Conservation (phyloP, 208 protist genomes). For the Crithidia brevicula region DNA sequence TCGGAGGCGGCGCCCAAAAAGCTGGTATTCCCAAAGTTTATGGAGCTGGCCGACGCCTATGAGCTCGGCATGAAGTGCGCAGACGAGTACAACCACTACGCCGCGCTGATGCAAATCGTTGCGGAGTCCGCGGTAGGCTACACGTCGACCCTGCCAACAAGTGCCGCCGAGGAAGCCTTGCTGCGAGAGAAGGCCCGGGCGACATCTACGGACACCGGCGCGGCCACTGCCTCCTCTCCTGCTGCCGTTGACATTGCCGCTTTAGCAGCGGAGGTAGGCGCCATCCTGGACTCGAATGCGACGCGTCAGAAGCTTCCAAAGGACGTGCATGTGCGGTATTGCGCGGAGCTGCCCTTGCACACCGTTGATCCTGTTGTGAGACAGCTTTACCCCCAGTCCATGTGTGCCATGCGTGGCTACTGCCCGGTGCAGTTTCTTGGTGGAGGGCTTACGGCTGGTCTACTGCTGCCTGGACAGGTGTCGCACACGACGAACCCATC, state of each 20-base stretch:
- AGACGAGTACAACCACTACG: conserved; percentile 57
- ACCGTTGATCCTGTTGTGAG: conserved; percentile 41
- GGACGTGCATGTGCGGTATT: conserved; percentile 46
- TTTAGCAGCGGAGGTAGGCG: conserved; percentile 26
- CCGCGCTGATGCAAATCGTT: conserved; percentile 51
- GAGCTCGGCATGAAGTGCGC: conserved; percentile 43
- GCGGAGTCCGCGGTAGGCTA: conserved; percentile 48
- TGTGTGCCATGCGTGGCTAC: conserved; percentile 64
- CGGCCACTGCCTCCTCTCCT: not conserved
- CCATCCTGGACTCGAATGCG: conserved; percentile 24
- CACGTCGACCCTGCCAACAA: conserved; percentile 43
- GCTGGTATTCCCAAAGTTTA: conserved; percentile 71
- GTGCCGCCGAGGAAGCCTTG: conserved; percentile 52
- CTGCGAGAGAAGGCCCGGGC: conserved; percentile 9
- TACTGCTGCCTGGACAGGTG: conserved; percentile 52
- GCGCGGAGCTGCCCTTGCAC: conserved; percentile 35
- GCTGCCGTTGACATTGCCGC: conserved; percentile 5
- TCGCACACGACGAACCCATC: not conserved
- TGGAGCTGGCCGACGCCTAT: conserved; percentile 78
- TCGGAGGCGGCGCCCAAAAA: conserved; percentile 50
- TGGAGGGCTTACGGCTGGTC: conserved; percentile 12
- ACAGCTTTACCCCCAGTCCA: conserved; percentile 56
- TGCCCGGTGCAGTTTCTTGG: conserved; percentile 58
- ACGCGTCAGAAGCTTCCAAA: conserved; percentile 19
- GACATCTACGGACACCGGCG: conserved; percentile 7